Evolutionary conservation across 352 stramenopile species (phyloP), one percentile per base, ranked within the genome.

Genomic region (Phytophthora fragariaefolia): DNA sequence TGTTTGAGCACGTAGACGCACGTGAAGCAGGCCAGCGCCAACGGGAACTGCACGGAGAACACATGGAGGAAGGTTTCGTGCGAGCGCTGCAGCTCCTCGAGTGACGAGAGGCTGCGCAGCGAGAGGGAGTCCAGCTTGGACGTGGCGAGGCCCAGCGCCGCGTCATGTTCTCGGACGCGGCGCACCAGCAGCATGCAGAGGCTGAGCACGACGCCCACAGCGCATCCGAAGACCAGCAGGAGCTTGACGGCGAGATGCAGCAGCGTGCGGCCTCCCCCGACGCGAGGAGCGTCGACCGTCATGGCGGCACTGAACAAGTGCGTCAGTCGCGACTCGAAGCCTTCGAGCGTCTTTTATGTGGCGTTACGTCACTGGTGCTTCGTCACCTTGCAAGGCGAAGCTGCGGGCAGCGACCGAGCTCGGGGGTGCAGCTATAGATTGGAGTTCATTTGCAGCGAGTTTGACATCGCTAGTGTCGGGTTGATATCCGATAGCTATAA

Each of bases 1-100:
- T 93, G 87, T 71, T 95, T 95, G 47, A 95, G 80, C 43, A 91
- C 74, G 76, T 92, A 95, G 60, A 92, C 61, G 59, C 74, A 81
- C 3, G 76, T 74, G 63, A 92, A 93, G 58, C 82, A 91, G 24
- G 76, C 52, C 56, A 95, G 51, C n/a, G 84, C 81, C n/a, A 93
- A 67, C 1, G 76, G 49, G 58, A 89, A 92, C 10, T 95, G 49
- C 20, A 84, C 78, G 0, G 59, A 50, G 42, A 92, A 90, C 27
- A 90, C 69, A 59, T 85, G 80, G 30, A 77, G 53, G 18, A 91
- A 81, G 1, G 82, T 87, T 30, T 80, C 73, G 54, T 89, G 80
- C 18, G 81, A 90, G 34, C 65, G 68, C 63, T 90, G 79, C 9
- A 92, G 76, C 60, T 88, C 79, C 12, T 74, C 43, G n/a, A 92